Evolutionary conservation across 2,329 filamentous ascomycete genomes (phyloP), one percentile per base, ranked within the genome.

Genomic region (Pseudocercospora fijiensis): DNA sequence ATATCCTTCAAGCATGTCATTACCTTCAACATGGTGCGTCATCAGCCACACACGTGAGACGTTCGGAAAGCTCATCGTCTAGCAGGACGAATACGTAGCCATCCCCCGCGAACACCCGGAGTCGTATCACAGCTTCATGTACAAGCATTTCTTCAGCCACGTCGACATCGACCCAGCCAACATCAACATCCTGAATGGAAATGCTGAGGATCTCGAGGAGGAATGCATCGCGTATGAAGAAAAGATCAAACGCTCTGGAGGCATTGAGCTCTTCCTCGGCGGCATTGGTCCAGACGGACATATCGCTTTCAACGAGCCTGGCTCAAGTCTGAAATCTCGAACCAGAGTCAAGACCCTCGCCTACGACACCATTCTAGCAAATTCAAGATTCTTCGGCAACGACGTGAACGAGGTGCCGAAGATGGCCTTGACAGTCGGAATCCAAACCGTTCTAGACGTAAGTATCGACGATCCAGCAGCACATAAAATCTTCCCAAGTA

Each of bases 91-190:
- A 79, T 96, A 96, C 73, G 90, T 95, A 69, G 90, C 89, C 62
- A 85, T 96, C 67, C 88, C 91, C 33, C 87, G 90, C 72, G 90
- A 93, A 71, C 90, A 96, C 76, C 88, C 90, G 11, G 88, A 95
- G 76, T 92, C 88, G 72, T 96, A 96, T 79, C 91, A 96, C 80
- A 90, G 88, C 69, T 96, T 95, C 82, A 95, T 96, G 91, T 96
- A 92, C 85, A 91, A 90, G 78, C 85, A 95, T 79, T 92, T 96
- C 83, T 96, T 96, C 82, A 91, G 89, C 49, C 91, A 88, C 68
- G 88, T 95, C 71, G 90, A 96, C 74, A 88, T 95, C 70, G 85
- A 88, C 69, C 91, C 91, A 4, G 84, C 85, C 73, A 93, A 94
- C 76, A 91, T 95, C 75, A 88, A 96, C 79, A 92, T 95, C 72